A percentile compares a stretch with the other conserved stretches of the same genome.
These are phyloP conservation scores for Dothistroma septosporum DNA, from an alignment of 2,329 filamentous ascomycete species.

Conservation along the genomic window DNA sequence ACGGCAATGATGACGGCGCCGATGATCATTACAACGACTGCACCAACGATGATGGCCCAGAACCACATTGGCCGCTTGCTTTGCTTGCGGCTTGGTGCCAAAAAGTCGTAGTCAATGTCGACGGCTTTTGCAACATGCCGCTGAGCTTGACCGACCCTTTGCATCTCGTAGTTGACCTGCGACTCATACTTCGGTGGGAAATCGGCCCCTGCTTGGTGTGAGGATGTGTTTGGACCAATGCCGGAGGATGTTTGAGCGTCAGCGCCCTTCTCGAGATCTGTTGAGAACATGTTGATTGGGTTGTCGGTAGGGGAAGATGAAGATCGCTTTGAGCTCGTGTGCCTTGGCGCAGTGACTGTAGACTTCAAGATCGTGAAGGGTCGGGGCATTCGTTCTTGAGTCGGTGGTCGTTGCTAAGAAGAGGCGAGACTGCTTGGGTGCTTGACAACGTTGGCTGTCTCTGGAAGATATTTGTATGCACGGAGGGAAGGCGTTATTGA, in stretches of 20 bases:
- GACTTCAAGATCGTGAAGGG: background rate
- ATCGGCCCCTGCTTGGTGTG: background rate
- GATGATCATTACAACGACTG: background rate
- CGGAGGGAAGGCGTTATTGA: background rate
- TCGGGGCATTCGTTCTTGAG: background rate
- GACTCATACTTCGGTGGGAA: conserved; percentile 16
- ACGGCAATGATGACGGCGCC: conserved; percentile 2
- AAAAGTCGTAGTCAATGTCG: background rate
- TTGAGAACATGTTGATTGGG: conserved; percentile 6
- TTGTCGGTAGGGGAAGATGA: background rate
- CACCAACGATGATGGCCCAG: background rate
- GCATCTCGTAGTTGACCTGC: conserved; percentile 17
- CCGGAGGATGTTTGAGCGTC: background rate
- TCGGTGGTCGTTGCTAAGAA: background rate
- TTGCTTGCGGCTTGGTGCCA: conserved; percentile 4
- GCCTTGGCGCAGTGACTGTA: background rate
- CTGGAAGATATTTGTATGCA: background rate
- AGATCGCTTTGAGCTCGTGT: background rate
- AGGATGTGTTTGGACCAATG: background rate
- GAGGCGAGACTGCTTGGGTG: conserved; percentile 2
- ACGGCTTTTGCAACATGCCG: background rate
- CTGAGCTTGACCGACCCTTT: conserved; percentile 3
- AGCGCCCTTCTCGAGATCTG: conserved; percentile 14
- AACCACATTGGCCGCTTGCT: conserved; percentile 1
- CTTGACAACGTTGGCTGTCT: background rate